Percentiles rank a stretch among this genome's conserved stretches.
Conservation (phyloP, 345 rosid genomes). For the Populus pruinosa region DNA sequence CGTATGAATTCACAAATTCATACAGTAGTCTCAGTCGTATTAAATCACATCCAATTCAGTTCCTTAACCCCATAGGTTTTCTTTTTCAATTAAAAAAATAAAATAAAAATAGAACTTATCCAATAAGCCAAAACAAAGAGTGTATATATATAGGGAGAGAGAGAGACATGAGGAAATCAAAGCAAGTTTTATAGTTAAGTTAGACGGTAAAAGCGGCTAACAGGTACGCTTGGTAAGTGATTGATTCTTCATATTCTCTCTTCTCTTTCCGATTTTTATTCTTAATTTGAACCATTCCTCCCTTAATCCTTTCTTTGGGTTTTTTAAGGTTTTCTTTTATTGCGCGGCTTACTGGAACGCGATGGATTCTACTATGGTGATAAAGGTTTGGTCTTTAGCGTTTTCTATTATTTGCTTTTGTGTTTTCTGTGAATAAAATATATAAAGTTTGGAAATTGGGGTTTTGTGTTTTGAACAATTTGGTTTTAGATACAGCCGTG, state of each 20-base stretch:
- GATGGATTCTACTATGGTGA: constrained; percentile 56
- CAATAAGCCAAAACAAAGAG: neutral
- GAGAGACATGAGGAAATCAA: neutral
- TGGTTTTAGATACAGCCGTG: neutral
- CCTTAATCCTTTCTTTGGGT: neutral
- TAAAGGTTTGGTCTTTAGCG: constrained; percentile 43
- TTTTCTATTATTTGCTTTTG: neutral
- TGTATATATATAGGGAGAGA: neutral
- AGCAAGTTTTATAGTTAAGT: neutral
- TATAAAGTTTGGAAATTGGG: neutral
- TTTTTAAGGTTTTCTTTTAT: neutral
- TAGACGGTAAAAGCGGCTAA: constrained; percentile 21
- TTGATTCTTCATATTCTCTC: neutral
- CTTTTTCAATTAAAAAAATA: neutral
- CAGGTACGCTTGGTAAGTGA: constrained; percentile 8
- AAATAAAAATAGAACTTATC: neutral
- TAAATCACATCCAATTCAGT: neutral
- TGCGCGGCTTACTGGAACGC: constrained; percentile 18
- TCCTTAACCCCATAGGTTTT: constrained; percentile 6
- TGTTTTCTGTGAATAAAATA: neutral
- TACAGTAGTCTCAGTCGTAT: neutral
- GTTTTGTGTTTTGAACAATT: neutral
- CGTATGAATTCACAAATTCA: neutral
- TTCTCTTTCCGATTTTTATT: neutral
- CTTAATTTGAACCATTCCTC: neutral